These are phyloP conservation scores for Candida succiphila DNA, from an alignment of 805 yeast species.

Conservation along the genomic window DNA sequence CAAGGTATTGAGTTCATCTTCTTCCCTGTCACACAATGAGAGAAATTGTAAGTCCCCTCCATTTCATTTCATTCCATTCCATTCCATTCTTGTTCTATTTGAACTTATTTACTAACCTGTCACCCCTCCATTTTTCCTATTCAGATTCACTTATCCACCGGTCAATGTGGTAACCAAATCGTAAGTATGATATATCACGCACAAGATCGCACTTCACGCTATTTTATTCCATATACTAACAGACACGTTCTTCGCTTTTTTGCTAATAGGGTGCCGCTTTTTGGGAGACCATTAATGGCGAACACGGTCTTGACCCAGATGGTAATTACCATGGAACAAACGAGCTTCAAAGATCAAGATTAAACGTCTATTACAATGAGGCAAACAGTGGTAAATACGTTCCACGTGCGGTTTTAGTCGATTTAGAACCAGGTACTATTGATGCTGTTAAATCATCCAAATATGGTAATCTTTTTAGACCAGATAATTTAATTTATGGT, in stretches of 20 bases:
- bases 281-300: conserved; percentile 88
- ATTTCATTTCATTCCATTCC: background rate
- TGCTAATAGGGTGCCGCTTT: conserved; percentile 89
- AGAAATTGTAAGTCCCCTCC: conserved; percentile 20
- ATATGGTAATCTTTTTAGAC: conserved; percentile 84
- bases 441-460: conserved; percentile 72
- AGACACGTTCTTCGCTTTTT: background rate
- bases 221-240: background rate
- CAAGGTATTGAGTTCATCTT: too few species aligned
- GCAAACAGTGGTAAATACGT: conserved; percentile 84
- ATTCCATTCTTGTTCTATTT: background rate
- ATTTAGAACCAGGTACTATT: conserved; percentile 90
- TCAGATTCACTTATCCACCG: conserved; percentile 92
- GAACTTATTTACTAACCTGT: background rate
- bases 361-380: conserved; percentile 82
- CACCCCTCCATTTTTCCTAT: conserved; percentile 1
- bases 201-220: conserved; percentile 1
- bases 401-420: conserved; percentile 88
- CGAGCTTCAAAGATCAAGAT: conserved; percentile 38
- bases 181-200: too few species aligned
- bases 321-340: conserved; percentile 61
- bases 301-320: conserved; percentile 69
- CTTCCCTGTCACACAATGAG: too few species aligned
- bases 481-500: conserved; percentile 83
- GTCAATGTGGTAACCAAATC: conserved; percentile 98